Base-by-base conservation (phyloP, 2,329 filamentous ascomycete species). In the Aspergillus sclerotialis region DNA sequence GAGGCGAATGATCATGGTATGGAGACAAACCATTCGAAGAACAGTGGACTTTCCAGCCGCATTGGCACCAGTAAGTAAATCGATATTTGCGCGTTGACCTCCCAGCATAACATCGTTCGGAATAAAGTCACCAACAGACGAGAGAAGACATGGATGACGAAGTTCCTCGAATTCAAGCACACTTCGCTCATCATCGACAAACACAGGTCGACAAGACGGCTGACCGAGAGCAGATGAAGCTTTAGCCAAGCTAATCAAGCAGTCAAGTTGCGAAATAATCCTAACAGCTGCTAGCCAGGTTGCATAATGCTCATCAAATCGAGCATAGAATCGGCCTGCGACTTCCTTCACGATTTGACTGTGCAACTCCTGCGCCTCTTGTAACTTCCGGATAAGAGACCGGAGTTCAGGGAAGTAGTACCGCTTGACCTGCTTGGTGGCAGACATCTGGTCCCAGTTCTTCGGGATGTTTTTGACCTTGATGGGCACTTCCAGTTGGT, bases 1-100 rank as follows among this genome's bases (percentile, higher is more conserved):
- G 5, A 23, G 12, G 17, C 18, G n/a, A n/a, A n/a, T 6, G 14
- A 14, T 11, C 29, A 16, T 5, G 28, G n/a, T 23, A 21, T 4
- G 28, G n/a, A 26, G 5, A 60, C 75, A 64, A 68, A 85, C 82
- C 92, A 96, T 96, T 54, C 92, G 80, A 19, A 98, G 74, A 28
- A 98, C 78, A 1, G 92, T 98, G 2, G 92, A 96, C 66, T 98
- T 98, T 55, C 92, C 92, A 31, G 92, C 92, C 7, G 92, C 92
- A 54, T 98, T 98, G 40, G 92, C 92, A 56, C 92, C 92, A 1
- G 92, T 98, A 25, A 98, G 75, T 18, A 98, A 70, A 49, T 85
- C 88, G 49, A 98, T 90, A 51, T 90, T 95, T 34, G 87, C 72
- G 6, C 73, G 70, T 7, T 80, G 70, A 5, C 92, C 92, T 39